Base-by-base conservation (phyloP, 345 rosid species). In the Stellera chamaejasme region DNA sequence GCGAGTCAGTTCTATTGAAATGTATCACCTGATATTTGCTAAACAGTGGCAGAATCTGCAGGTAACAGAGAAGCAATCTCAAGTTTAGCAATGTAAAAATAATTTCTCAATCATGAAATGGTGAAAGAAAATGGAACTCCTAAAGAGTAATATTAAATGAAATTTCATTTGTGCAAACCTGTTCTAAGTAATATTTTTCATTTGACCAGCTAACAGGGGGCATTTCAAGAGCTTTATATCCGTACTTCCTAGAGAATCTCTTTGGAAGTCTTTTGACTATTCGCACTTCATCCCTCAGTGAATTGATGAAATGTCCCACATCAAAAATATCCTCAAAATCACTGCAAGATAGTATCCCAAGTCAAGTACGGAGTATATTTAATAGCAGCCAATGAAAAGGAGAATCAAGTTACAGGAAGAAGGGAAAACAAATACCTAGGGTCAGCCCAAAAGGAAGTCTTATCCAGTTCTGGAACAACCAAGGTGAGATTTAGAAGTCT, bases 191-290 rank as follows among this genome's bases (percentile, higher is more conserved):
- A 66, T 93, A 93, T 26, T 77, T 84, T 48, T 83, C 92, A 65
- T 79, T 85, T 72, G 99, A 93, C 99, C 99, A 93, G 83, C 97
- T 89, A 58, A 93, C 82, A 43, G 99, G 99, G 45, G 94, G 81
- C 96, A 89, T 87, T 69, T 61, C 69, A 41, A 87, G 65, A 61
- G 81, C 72, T 65, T 75, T 65, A 69, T 72, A 79, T 32, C 88
- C 79, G 53, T 87, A 58, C 72, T 89, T 93, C 66, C 62, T 69
- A 50, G 55, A 66, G 71, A 67, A 81, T 64, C 78, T 81, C 79
- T 83, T 93, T 11, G 99, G 99, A 52, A 93, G 71, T 75, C 95
- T 80, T 73, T 75, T 82, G 39, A 89, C 66, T 14, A 89, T 87
- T 60, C 85, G 78, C 71, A 93, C 83, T 77, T 89, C 97, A 67